A percentile compares a stretch with the other conserved stretches of the same genome.
Conservation (phyloP, 1,139 yeast species). For the Pneumocystis murina region DNA sequence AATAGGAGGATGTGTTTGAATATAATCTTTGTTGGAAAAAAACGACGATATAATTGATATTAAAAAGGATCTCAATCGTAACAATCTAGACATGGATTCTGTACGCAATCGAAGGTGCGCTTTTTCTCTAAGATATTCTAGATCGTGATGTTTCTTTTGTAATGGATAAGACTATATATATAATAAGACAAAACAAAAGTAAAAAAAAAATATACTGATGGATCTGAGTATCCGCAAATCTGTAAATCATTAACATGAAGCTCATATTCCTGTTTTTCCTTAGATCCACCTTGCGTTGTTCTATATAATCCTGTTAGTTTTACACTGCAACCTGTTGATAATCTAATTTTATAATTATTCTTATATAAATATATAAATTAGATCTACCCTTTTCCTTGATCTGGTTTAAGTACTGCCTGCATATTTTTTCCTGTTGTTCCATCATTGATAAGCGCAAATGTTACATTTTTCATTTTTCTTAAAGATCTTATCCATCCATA, state of each 20-base stretch:
- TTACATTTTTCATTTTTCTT: constrained; percentile 55
- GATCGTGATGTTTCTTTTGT: constrained; percentile 61
- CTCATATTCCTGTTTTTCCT: constrained; percentile 10
- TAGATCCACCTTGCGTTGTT: background rate
- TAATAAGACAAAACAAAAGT: background rate
- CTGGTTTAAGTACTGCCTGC: constrained; percentile 37
- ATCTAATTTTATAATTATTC: constrained; percentile 11
- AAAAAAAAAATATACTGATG: background rate
- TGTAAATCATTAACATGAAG: constrained; percentile 13
- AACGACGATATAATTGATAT: constrained; percentile 41
- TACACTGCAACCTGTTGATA: constrained; percentile 34
- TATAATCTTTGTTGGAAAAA: constrained; percentile 40
- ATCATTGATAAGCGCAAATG: constrained; percentile 66
- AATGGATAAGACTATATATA: constrained; percentile 51
- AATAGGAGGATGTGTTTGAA: constrained; percentile 72
- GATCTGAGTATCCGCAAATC: constrained; percentile 30
- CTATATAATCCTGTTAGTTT: constrained; percentile 29
- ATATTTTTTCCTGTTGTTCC: constrained; percentile 48
- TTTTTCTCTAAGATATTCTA: constrained; percentile 45
- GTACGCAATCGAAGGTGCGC: constrained; percentile 69
- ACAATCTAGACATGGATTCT: constrained; percentile 43
- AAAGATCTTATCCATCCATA: constrained; percentile 66
- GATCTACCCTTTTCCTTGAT: constrained; percentile 17
- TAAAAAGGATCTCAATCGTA: constrained; percentile 57
- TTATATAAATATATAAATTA: background rate